Percentiles rank a stretch among this genome's conserved stretches.
Conservation (phyloP, 164 flowering plant species). For the Annona cherimola region DNA sequence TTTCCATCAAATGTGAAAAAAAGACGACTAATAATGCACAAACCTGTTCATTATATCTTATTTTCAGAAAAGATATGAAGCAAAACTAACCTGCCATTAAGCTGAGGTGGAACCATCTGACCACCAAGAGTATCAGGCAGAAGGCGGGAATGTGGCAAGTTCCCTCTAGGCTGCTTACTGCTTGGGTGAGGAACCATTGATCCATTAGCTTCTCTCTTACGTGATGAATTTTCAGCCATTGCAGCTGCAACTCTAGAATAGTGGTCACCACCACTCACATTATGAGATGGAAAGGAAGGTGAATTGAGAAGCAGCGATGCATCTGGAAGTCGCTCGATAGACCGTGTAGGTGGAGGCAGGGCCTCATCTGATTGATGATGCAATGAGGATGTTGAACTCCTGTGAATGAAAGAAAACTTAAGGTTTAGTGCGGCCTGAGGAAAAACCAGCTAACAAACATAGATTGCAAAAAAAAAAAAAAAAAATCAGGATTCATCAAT, state of each 20-base stretch:
- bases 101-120: constrained; percentile 74
- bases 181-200: constrained; percentile 36
- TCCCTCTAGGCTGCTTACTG: constrained; percentile 57
- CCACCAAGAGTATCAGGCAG: constrained; percentile 53
- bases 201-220: constrained; percentile 60
- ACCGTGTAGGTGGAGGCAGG: constrained; percentile 12
- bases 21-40: background rate
- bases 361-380: constrained; percentile 16
- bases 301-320: constrained; percentile 68
- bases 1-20: background rate
- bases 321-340: constrained; percentile 67
- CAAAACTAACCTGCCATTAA: constrained; percentile 67
- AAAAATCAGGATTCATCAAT: background rate
- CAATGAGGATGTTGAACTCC: constrained; percentile 21
- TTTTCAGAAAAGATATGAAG: background rate
- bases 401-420: constrained; percentile 8
- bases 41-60: background rate
- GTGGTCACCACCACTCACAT: constrained; percentile 38
- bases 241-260: constrained; percentile 73
- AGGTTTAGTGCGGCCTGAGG: background rate
- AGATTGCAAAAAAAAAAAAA: too few relatives aligned
- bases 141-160: constrained; percentile 47
- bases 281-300: constrained; percentile 33
- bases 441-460: background rate
- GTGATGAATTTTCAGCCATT: constrained; percentile 62